phyloP scores from a whole-genome alignment of 345 rosid species.

The Linum trigynum region DNA sequence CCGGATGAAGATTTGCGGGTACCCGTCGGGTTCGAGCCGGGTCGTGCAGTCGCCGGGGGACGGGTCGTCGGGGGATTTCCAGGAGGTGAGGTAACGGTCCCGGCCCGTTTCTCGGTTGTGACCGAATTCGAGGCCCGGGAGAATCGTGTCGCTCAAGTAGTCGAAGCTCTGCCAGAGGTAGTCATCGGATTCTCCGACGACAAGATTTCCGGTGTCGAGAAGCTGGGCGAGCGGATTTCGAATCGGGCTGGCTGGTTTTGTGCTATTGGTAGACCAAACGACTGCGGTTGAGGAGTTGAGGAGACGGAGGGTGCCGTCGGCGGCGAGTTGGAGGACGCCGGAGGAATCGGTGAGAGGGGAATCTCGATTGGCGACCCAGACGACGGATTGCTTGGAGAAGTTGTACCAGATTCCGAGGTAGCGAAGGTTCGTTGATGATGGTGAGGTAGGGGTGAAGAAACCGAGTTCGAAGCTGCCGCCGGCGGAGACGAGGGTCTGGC shows the following conservation, averaged over 20 bases:
- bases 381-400: background rate
- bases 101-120: background rate
- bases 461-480: background rate
- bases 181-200: background rate
- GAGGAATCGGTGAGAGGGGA: background rate
- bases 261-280: background rate
- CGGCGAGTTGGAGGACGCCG: background rate
- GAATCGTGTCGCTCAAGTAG: background rate
- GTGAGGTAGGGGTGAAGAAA: background rate
- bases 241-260: background rate
- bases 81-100: background rate
- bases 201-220: background rate
- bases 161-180: constrained; percentile 8
- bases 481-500: background rate
- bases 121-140: background rate
- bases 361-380: background rate
- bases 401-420: background rate
- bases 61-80: background rate
- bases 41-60: background rate
- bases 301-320: background rate
- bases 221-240: background rate
- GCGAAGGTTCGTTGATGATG: background rate
- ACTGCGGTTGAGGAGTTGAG: background rate
- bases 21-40: background rate
- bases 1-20: background rate